These are phyloP conservation scores for Penicillium aurantiogriseum DNA, from an alignment of 2,329 filamentous ascomycete species.

Conservation along the genomic window DNA sequence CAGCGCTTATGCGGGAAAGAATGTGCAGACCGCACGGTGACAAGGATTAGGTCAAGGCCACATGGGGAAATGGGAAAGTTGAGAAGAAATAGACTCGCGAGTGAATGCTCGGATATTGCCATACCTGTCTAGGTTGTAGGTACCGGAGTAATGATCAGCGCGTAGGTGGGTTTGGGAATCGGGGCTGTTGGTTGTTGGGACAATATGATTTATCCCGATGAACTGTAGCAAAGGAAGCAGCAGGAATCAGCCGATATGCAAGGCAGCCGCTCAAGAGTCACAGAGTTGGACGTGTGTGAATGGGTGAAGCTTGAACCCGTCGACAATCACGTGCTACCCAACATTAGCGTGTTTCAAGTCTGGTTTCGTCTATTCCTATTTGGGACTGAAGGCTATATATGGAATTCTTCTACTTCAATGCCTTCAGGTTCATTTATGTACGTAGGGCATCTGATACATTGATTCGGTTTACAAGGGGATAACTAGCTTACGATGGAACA, in stretches of 20 bases:
- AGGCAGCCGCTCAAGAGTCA: conserved; percentile 5
- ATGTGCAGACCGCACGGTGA: conserved; percentile 3
- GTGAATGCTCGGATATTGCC: conserved; percentile 16
- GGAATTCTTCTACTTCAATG: not conserved
- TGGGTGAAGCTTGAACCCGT: conserved; percentile 17
- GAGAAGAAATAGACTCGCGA: conserved; percentile 8
- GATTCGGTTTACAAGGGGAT: not conserved
- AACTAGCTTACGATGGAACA: not conserved
- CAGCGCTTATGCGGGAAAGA: conserved; percentile 20
- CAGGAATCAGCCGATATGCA: conserved; percentile 6
- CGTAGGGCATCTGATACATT: not conserved
- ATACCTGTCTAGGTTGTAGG: conserved; percentile 18
- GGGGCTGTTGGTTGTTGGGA: not conserved
- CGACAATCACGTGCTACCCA: conserved; percentile 1
- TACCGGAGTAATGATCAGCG: conserved; percentile 28
- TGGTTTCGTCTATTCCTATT: conserved; percentile 18
- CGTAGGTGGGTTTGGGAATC: not conserved
- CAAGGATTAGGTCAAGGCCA: conserved; percentile 2
- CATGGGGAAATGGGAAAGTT: not conserved
- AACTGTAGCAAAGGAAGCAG: conserved; percentile 5
- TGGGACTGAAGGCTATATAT: conserved; percentile 1
- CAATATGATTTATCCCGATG: not conserved
- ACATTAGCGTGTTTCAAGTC: conserved; percentile 32
- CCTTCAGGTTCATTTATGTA: not conserved
- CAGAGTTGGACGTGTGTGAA: conserved; percentile 14